Percentiles rank a stretch among this genome's conserved stretches.
These are phyloP conservation scores for Blumeriella jaapii DNA, from an alignment of 2,329 filamentous ascomycete species.

Conservation along the genomic window DNA sequence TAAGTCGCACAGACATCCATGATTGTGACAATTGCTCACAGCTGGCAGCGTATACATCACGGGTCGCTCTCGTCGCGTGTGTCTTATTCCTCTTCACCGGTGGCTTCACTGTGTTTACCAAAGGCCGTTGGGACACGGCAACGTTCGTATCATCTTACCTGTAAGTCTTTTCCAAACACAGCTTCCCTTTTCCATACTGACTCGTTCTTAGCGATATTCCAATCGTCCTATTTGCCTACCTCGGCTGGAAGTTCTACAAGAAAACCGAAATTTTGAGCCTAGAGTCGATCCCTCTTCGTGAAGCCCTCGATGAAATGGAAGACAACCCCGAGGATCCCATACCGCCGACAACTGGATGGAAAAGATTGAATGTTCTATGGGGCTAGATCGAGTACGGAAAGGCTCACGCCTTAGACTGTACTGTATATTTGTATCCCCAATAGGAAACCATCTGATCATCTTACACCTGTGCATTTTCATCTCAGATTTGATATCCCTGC, in stretches of 20 bases:
- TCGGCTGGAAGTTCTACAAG: conserved; percentile 43
- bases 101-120: conserved; percentile 53
- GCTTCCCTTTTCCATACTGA: background rate
- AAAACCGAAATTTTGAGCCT: conserved; percentile 32
- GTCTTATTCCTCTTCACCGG: conserved; percentile 57
- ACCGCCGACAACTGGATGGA: conserved; percentile 19
- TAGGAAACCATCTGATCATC: background rate
- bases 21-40: background rate
- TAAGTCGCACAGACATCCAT: conserved; percentile 27
- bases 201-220: conserved; percentile 29
- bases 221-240: conserved; percentile 32
- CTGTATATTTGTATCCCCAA: too few species aligned
- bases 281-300: conserved; percentile 27
- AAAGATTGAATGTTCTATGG: conserved; percentile 29
- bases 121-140: conserved; percentile 44
- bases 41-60: conserved; percentile 45
- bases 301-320: conserved; percentile 27
- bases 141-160: conserved; percentile 51
- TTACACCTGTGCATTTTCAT: too few species aligned
- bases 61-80: conserved; percentile 45
- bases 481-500: too few species aligned
- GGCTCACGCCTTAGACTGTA: too few species aligned
- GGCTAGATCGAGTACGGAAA: conserved; percentile 14
- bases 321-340: conserved; percentile 29
- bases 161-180: conserved; percentile 30